Evolutionary conservation across 2,329 filamentous ascomycete species (phyloP), one percentile per base, ranked within the genome.

Genomic region (Cordyceps javanica): DNA sequence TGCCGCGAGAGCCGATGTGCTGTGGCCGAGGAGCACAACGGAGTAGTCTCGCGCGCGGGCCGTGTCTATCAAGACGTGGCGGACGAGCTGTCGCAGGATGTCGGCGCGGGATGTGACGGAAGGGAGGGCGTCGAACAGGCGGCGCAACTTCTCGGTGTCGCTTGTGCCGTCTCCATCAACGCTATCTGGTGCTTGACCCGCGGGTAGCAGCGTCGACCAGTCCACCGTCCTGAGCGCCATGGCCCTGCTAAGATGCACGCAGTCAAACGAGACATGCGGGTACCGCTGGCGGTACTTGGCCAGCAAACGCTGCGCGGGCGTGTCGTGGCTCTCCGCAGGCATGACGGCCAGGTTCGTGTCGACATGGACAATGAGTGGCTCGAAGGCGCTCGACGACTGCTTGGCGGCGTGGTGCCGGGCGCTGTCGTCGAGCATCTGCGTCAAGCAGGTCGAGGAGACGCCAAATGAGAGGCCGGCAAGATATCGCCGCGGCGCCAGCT

Each of bases 1-100:
- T 63, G 93, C 90, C 4, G 94, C 93, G 30, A 99, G 83, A 16
- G 86, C 83, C 5, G 91, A 97, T 21, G 94, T 96, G 63, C 85
- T 95, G 72, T 93, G 87, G 23, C 90, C 92, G 71, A 94, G 87
- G 1, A 97, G 73, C 42, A 97, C 80, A 13, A 85, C 85, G 62
- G 87, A 82, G 69, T 86, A 94, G 13, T 68, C 73, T 28, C 79
- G 73, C 16, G 75, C 70, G 60, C 82, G 78, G 10, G 89, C 89
- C 45, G 83, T 75, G 45, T 82, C 75, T 52, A 91, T 76, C 32
- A 97, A 80, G 5, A 96, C 75, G 63, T 89, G 84, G 7, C 85
- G 87, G 34, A 87, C 79, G 26, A 97, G 76, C 26, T 91, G 82
- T 14, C 83, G 79, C 28, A 86, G 72, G 5, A 96, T 75, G 68